Conservation (phyloP, 2,329 filamentous ascomycete species). For the Chalaropsis thielavioides region DNA sequence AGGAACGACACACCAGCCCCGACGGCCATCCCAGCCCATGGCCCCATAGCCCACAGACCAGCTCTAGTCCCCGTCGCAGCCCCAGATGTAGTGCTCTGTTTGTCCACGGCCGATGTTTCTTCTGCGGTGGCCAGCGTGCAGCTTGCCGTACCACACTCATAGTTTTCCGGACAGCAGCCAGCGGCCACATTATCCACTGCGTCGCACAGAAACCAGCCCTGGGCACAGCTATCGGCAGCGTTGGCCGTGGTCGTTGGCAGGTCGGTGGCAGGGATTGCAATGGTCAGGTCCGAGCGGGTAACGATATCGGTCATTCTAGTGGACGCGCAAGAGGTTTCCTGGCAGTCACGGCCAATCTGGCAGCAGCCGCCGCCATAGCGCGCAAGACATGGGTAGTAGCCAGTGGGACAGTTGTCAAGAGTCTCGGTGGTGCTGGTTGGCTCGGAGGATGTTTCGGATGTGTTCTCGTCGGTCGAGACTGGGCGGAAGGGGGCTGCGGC, state of each 20-base stretch:
- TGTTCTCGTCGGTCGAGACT: constrained; percentile 24
- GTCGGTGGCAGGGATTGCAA: constrained; percentile 47
- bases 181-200: constrained; percentile 44
- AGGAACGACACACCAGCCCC: not conserved
- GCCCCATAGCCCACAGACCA: not conserved
- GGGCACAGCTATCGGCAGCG: constrained; percentile 45
- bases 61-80: not conserved
- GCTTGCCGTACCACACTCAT: constrained; percentile 54
- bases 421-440: constrained; percentile 26
- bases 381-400: constrained; percentile 83
- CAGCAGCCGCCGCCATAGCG: constrained; percentile 76
- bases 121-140: constrained; percentile 46
- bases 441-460: constrained; percentile 25
- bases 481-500: constrained; percentile 19
- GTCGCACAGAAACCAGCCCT: constrained; percentile 64
- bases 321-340: constrained; percentile 61
- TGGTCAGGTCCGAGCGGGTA: constrained; percentile 46
- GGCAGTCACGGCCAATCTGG: constrained; percentile 72
- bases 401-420: constrained; percentile 53
- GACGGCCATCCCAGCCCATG: not conserved
- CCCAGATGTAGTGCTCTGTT: constrained; percentile 31
- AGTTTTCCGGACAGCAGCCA: constrained; percentile 74
- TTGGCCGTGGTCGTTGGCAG: constrained; percentile 28
- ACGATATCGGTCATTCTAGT: constrained; percentile 47
- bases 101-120: constrained; percentile 42